Conservation (phyloP, 2,329 filamentous ascomycete genomes). For the Rugonectria rugulosa region DNA sequence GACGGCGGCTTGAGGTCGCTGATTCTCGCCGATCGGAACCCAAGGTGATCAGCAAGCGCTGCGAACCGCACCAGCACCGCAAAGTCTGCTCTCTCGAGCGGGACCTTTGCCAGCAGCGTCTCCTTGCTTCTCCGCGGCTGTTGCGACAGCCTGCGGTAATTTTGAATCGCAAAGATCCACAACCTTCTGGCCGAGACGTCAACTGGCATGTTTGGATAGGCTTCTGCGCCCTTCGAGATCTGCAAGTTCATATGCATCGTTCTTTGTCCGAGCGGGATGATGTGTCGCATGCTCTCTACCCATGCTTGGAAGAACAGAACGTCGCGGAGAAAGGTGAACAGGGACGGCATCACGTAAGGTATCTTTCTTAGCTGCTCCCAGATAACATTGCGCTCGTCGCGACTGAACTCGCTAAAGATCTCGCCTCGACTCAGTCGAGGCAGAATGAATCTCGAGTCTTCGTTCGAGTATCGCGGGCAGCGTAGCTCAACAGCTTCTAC, state of each 20-base stretch:
- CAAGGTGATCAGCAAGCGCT: background rate
- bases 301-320: background rate
- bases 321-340: background rate
- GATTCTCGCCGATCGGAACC: background rate
- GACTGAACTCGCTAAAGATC: background rate
- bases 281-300: background rate
- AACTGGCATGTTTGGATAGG: background rate
- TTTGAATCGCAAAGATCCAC: background rate
- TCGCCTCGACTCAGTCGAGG: background rate
- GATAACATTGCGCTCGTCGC: background rate
- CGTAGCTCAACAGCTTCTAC: background rate
- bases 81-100: background rate
- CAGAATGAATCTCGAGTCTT: background rate
- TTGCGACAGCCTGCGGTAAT: background rate
- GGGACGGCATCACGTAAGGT: background rate
- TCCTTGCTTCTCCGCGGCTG: background rate
- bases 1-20: background rate
- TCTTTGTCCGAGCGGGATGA: background rate
- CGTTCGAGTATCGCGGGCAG: background rate
- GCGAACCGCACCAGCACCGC: background rate
- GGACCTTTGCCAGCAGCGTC: background rate
- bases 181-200: background rate
- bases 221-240: background rate
- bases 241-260: background rate
- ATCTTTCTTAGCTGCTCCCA: background rate